These are phyloP conservation scores for Nicotiana obtusifolia DNA, from an alignment of 257 asterid genomes.

Conservation along the genomic window DNA sequence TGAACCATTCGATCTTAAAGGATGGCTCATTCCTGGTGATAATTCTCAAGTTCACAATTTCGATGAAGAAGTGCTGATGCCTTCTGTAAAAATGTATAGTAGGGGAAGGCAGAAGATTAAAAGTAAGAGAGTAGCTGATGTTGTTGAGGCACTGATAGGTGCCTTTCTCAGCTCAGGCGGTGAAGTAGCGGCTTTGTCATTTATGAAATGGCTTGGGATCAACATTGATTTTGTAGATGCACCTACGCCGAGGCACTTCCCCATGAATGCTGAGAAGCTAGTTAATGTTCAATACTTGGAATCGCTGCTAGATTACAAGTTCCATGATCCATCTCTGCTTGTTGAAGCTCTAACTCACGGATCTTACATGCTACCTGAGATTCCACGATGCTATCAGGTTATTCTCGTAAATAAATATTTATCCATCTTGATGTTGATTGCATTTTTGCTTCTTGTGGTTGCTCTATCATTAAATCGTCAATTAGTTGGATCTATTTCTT, in stretches of 20 bases:
- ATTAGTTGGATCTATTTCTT: background rate
- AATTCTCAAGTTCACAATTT: constrained; percentile 21
- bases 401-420: background rate
- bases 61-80: constrained; percentile 27
- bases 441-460: background rate
- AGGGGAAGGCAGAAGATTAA: constrained; percentile 28
- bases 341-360: constrained; percentile 92
- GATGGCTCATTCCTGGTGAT: constrained; percentile 67
- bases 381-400: constrained; percentile 92
- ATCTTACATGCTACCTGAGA: constrained; percentile 79
- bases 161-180: constrained; percentile 68
- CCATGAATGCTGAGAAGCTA: constrained; percentile 36
- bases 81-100: constrained; percentile 28
- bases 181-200: constrained; percentile 57
- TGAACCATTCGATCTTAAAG: constrained; percentile 62
- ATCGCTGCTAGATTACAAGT: constrained; percentile 45
- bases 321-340: constrained; percentile 56
- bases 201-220: constrained; percentile 73
- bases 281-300: constrained; percentile 43
- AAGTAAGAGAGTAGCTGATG: constrained; percentile 66
- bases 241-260: constrained; percentile 39
- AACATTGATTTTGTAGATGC: constrained; percentile 28
- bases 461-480: no score
- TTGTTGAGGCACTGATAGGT: constrained; percentile 84
- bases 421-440: background rate